These are phyloP conservation scores for Rutidosis leptorrhynchoides DNA, from an alignment of 129 eudicot species.

Conservation along the genomic window DNA sequence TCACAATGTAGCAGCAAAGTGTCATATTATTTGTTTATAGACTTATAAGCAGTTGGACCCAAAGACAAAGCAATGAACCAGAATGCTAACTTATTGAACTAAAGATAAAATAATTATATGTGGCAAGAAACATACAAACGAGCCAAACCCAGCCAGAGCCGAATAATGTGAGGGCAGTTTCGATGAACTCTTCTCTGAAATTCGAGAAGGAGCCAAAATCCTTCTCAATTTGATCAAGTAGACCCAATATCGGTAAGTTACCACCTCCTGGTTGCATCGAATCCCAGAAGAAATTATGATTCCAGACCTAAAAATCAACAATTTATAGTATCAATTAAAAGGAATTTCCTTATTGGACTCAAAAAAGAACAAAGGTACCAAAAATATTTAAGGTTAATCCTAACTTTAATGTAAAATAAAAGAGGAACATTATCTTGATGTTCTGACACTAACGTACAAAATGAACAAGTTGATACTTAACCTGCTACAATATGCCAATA, in stretches of 20 bases:
- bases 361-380: background rate
- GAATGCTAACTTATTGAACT: conserved; percentile 1
- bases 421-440: background rate
- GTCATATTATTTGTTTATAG: background rate
- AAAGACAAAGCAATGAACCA: background rate
- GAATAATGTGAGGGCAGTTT: conserved; percentile 60
- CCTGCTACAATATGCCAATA: conserved; percentile 5
- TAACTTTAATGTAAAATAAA: conserved; percentile 3
- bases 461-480: background rate
- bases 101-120: conserved; percentile 9
- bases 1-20: background rate
- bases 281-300: conserved; percentile 99
- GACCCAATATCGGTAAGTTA: conserved; percentile 58
- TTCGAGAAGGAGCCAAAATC: conserved; percentile 79
- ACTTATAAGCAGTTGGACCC: background rate
- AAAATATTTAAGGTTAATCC: conserved; percentile 5
- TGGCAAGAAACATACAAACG: conserved; percentile 59
- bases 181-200: conserved; percentile 74
- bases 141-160: conserved; percentile 99
- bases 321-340: conserved; percentile 8
- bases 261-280: conserved; percentile 98
- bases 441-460: background rate
- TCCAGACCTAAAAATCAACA: conserved; percentile 69
- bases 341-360: background rate
- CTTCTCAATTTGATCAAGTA: conserved; percentile 80